phyloP scores from a whole-genome alignment of 1,284 basidiomycete genomes.

The Cryptococcus sp. region DNA sequence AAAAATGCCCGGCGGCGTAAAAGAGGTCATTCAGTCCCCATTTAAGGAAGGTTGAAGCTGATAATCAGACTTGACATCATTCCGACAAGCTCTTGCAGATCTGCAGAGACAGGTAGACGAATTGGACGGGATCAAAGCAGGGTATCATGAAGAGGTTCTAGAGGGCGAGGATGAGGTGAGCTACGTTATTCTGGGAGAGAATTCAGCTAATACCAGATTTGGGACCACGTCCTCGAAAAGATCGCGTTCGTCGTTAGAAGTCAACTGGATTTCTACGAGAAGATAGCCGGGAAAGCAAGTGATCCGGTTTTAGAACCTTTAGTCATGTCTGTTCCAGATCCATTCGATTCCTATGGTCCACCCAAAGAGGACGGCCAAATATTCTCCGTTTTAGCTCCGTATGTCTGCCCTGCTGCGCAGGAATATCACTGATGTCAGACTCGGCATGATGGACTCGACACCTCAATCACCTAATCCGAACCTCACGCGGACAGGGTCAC shows the following conservation, averaged over 20 bases:
- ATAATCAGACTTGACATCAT: constrained; percentile 69
- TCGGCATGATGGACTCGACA: constrained; percentile 31
- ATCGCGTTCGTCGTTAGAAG: constrained; percentile 51
- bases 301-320: constrained; percentile 88
- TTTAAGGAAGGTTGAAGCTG: not conserved
- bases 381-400: constrained; percentile 81
- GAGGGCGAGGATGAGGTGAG: constrained; percentile 77
- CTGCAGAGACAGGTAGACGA: constrained; percentile 74
- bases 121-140: constrained; percentile 47
- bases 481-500: constrained; percentile 25
- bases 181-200: not conserved
- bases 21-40: constrained; percentile 58
- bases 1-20: constrained; percentile 63
- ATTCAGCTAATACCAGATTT: constrained; percentile 52
- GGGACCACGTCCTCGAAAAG: constrained; percentile 82
- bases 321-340: constrained; percentile 82
- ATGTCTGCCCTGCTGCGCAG: constrained; percentile 48
- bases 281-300: constrained; percentile 63
- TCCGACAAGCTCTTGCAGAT: constrained; percentile 74
- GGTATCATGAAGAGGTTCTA: constrained; percentile 64
- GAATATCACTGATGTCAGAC: constrained; percentile 10
- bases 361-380: constrained; percentile 84
- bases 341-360: constrained; percentile 87
- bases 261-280: constrained; percentile 48
- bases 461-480: constrained; percentile 34